Evolutionary conservation across 495 filamentous ascomycete species (phyloP).

Genomic region (Aspergillus carlsbadensis): DNA sequence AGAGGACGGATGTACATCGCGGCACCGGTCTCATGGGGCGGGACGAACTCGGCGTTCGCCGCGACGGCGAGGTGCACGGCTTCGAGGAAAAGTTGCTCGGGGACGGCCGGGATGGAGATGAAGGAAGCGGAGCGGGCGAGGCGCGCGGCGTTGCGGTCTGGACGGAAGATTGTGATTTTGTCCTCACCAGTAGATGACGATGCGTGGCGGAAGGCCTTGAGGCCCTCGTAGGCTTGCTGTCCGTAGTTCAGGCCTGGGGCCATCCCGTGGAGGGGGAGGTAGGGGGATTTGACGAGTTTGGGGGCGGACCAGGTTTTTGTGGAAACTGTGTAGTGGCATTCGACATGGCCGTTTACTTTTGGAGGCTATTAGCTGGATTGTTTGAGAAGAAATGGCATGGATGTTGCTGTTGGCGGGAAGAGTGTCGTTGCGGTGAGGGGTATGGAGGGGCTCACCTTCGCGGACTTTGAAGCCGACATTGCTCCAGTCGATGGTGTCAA

Average conservation of each 20-base stretch:
- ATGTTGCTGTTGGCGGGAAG: too few species aligned
- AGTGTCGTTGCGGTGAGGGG: neutral
- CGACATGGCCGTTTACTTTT: slow-evolving; percentile 34
- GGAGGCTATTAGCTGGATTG: neutral
- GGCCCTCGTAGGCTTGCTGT: slow-evolving; percentile 89
- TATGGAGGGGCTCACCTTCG: slow-evolving; percentile 58
- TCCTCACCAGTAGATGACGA: slow-evolving; percentile 23
- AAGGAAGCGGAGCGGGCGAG: slow-evolving; percentile 75
- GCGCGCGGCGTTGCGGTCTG: slow-evolving; percentile 74
- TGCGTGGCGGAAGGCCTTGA: slow-evolving; percentile 82
- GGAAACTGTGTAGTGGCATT: slow-evolving; percentile 38
- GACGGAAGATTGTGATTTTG: slow-evolving; percentile 76
- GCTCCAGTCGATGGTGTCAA: slow-evolving; percentile 70
- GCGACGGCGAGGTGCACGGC: slow-evolving; percentile 77
- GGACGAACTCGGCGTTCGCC: slow-evolving; percentile 84
- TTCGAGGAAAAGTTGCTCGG: slow-evolving; percentile 67
- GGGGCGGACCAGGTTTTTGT: slow-evolving; percentile 65
- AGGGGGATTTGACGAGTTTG: slow-evolving; percentile 72
- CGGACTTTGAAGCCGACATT: slow-evolving; percentile 89
- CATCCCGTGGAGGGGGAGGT: slow-evolving; percentile 83
- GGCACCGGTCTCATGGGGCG: slow-evolving; percentile 77
- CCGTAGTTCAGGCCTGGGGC: slow-evolving; percentile 89
- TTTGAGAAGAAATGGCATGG: too few species aligned
- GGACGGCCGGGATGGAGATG: slow-evolving; percentile 75
- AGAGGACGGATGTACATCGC: slow-evolving; percentile 88